Evolutionary conservation across 2,329 filamentous ascomycete genomes (phyloP).

Genomic region (Colletotrichum sp.): DNA sequence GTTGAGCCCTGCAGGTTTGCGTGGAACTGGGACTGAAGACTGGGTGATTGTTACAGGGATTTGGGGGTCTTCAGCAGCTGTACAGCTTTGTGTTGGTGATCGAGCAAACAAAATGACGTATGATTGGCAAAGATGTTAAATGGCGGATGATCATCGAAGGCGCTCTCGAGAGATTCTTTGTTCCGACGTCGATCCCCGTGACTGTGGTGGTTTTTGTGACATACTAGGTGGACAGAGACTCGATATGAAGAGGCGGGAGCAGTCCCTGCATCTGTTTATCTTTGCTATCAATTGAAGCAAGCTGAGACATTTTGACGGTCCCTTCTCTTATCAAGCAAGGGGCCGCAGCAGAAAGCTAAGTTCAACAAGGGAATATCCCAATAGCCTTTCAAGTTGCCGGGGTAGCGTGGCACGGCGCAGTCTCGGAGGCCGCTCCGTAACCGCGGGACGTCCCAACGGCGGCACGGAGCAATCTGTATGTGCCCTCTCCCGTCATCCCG

Average conservation of each 20-base stretch:
- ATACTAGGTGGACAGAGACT: accelerated
- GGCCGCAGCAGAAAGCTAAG: neutral
- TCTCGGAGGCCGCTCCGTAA: neutral
- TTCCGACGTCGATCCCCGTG: neutral
- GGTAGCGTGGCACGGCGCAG: neutral
- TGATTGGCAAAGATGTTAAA: accelerated
- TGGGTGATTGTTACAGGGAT: neutral
- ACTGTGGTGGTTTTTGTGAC: neutral
- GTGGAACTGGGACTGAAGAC: neutral
- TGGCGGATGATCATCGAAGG: neutral
- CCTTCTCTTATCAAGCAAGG: neutral
- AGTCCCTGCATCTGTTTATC: accelerated
- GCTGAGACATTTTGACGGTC: neutral
- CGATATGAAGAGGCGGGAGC: accelerated
- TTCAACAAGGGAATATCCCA: neutral
- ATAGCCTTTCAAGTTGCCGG: neutral
- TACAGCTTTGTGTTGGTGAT: neutral
- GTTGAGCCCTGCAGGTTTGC: neutral
- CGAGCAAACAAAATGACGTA: neutral
- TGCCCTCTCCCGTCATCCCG: neutral
- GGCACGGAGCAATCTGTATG: neutral
- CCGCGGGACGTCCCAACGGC: neutral
- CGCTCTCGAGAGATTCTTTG: neutral
- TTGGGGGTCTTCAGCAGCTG: neutral
- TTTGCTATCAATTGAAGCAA: neutral